These are phyloP conservation scores for Dactylellina sp. DNA, from an alignment of 2,329 filamentous ascomycete genomes.

Conservation along the genomic window DNA sequence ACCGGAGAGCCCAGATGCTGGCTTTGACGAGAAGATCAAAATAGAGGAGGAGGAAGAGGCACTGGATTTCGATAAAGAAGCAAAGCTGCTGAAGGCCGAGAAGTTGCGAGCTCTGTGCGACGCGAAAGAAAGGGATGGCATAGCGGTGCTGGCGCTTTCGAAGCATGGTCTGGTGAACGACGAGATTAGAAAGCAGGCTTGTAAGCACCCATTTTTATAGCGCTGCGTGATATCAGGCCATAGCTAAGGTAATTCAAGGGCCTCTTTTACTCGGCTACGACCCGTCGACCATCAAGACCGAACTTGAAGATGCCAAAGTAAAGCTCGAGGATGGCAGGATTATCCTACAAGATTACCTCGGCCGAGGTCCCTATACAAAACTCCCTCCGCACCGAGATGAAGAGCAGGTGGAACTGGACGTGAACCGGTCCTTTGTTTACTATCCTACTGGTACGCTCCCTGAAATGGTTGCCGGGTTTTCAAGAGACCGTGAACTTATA, in stretches of 20 bases:
- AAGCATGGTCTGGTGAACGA: slow-evolving; percentile 60
- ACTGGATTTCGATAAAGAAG: slow-evolving; percentile 31
- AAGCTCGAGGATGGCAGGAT: slow-evolving; percentile 34
- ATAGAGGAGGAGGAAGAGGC: slow-evolving; percentile 58
- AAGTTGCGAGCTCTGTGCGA: slow-evolving; percentile 57
- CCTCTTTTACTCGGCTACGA: slow-evolving; percentile 64
- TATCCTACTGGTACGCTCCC: slow-evolving; percentile 79
- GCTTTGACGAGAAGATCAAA: slow-evolving; percentile 32
- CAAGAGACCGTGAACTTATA: slow-evolving; percentile 44
- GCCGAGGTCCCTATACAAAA: slow-evolving; percentile 59
- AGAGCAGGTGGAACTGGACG: slow-evolving; percentile 89
- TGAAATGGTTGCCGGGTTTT: slow-evolving; percentile 42
- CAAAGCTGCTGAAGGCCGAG: slow-evolving; percentile 58
- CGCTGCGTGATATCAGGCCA: not conserved
- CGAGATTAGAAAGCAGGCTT: slow-evolving; percentile 59
- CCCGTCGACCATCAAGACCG: slow-evolving; percentile 56
- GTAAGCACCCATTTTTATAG: slow-evolving; percentile 48
- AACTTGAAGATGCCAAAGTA: slow-evolving; percentile 58
- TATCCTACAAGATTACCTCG: slow-evolving; percentile 46
- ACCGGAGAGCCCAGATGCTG: slow-evolving; percentile 14
- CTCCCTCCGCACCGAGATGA: slow-evolving; percentile 85
- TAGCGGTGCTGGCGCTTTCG: slow-evolving; percentile 58
- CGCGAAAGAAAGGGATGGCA: slow-evolving; percentile 57
- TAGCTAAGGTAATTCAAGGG: slow-evolving; percentile 54
- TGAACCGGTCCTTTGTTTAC: slow-evolving; percentile 96